Evolutionary conservation across 768 basidiomycete species (phyloP), one percentile per base, ranked within the genome.

Genomic region (Suillus clintonianus): DNA sequence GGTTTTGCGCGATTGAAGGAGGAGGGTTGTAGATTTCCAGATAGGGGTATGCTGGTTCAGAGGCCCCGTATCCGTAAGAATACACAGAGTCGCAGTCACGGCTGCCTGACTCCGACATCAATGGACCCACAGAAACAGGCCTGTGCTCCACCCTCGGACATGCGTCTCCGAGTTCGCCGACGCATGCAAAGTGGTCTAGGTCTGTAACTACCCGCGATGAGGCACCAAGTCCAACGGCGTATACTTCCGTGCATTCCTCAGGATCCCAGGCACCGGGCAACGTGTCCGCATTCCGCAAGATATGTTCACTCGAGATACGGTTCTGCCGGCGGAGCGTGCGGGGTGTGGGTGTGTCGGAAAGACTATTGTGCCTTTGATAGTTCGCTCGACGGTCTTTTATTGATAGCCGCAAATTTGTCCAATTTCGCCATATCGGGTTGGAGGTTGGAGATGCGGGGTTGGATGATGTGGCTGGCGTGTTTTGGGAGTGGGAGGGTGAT

Each of bases 21-120:
- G 56, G 65, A 19, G 73, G 68, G 22, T 75, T 75, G 59, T 76
- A 75, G 64, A 67, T 60, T 57, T 76, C 75, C 55, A 75, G 67
- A 69, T 75, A 75, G 57, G 74, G 74, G 65, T 75, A 75, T 5
- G 69, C 63, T 24, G 68, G 64, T 32, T 65, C 68, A 3, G 68
- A 60, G 30, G 66, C 71, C 1, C 74, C 74, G 34, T 75, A 75
- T 10, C 74, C 75, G 41, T 75, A 75, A 11, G 70, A 62, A 55
- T 69, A 71, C 63, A 60, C 61, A 39, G 64, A 54, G 17, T 15
- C 56, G 17, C 15, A 50, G 7, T 15, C 56, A 5, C 65, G 61
- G 19, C 30, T 62, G n/a, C 51, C 41, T 8, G 19, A 1, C 22
- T 47, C 36, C 56, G 47, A 34, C 62, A 42, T 32, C 14, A 24